Percentiles rank a stretch among this genome's conserved stretches.
Conservation (phyloP, 495 filamentous ascomycete species). For the Penicillium subrubescens region DNA sequence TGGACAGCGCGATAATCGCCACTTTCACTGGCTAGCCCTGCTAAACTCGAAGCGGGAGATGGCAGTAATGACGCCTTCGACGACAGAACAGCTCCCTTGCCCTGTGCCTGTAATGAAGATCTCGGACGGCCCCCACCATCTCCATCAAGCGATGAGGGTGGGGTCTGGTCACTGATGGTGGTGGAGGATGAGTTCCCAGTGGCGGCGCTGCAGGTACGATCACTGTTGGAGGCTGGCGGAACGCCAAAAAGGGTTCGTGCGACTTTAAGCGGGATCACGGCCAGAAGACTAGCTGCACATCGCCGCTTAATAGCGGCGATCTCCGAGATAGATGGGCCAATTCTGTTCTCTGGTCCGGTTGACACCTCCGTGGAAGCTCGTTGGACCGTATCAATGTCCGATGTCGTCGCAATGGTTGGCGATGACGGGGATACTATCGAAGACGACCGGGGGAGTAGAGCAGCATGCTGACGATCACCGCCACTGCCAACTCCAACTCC, state of each 20-base stretch:
- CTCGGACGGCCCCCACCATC: conserved; percentile 3
- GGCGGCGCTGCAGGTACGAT: conserved; percentile 33
- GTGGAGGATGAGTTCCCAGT: conserved; percentile 19
- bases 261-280: conserved; percentile 44
- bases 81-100: not conserved
- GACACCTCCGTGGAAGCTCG: conserved; percentile 3
- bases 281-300: conserved; percentile 56
- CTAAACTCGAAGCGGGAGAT: conserved; percentile 2
- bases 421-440: conserved; percentile 2
- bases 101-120: conserved; percentile 17
- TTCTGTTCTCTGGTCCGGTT: conserved; percentile 20
- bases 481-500: conserved; percentile 4
- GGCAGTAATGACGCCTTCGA: conserved; percentile 12
- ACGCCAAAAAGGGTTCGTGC: conserved; percentile 44
- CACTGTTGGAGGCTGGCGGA: conserved; percentile 17
- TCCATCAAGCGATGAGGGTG: conserved; percentile 14
- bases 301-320: conserved; percentile 55
- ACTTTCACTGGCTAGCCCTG: not conserved
- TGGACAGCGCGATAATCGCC: conserved; percentile 8
- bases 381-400: conserved; percentile 9
- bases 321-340: conserved; percentile 37
- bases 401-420: not conserved
- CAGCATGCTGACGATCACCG: conserved; percentile 9
- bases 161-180: conserved; percentile 14
- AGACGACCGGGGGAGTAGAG: not conserved